Base-by-base conservation (phyloP, 805 yeast species). In the Metschnikowia rubicola region DNA sequence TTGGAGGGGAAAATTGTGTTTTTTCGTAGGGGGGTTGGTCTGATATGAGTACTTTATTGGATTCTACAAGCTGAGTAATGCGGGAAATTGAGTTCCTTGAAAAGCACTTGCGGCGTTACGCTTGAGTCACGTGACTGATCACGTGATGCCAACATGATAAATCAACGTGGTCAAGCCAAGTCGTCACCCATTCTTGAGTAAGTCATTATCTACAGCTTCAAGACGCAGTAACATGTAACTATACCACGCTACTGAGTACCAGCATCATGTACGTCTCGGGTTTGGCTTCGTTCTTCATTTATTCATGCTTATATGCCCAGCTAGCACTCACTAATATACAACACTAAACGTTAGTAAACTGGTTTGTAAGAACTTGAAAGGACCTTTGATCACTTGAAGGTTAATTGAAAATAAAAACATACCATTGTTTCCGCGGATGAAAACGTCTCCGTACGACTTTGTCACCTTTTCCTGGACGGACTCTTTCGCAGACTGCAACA, bases 371-470 rank as follows among this genome's bases (percentile, higher is more conserved):
- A 13, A 13, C 10, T 4, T 6, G 2, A 13, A 35, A 8, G 2
- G 3, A 26, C 8, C 12, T 9, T 26, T 19, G 0, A 17, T 1
- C 8, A 6, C 10, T 26, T 12, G n/a, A 1, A 11, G 5, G 8
- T 7, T 10, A 1, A 10, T 2, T n/a, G 12, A 35, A 13, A 30
- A n/a, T 15, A n/a, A 10, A 9, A 12, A 81, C 83, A 67, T 72
- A 76, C 90, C 94, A 62, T 86, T 85, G 62, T 88, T 88, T 34
- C 96, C 96, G 66, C 96, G 80, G 55, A 89, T 80, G 62, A 89
- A 89, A 29, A 88, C 90, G 65, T 88, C 96, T 30, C 88, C 88
- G 52, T 81, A 84, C 28, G 67, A 70, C 51, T 76, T 79, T 46
- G 64, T 59, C 31, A 60, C 62, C 33, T 76, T 78, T 39, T 74